Base-by-base conservation (phyloP, 805 yeast genomes). In the Candida odintsovae region DNA sequence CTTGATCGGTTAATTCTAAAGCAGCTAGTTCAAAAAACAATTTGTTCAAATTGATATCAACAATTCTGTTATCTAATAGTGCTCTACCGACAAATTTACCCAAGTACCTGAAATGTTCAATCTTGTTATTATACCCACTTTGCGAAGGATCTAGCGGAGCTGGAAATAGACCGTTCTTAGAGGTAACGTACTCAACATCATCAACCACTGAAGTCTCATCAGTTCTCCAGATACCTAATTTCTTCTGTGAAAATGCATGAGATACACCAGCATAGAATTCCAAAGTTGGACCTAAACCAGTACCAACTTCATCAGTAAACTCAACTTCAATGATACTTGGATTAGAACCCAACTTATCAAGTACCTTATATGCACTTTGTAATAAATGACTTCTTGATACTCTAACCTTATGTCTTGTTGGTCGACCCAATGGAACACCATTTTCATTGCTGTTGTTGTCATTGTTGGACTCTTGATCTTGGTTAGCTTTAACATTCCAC, bases 201-300 rank as follows among this genome's bases (percentile, higher is more conserved):
- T 46, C 46, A 23, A 59, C 59, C 45, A 65, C 64, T 18, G 64
- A 61, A 36, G 61, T 66, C 18, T 46, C 45, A 16, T 46, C 46
- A 15, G 40, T 36, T 54, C 95, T 74, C 98, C 98, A 92, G 69
- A 94, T 69, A 9, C 65, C 65, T 41, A 83, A 65, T 23, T 71
- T 72, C 43, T 72, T 74, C 52, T 69, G 73, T 1, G 84, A 69
- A 61, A 92, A 89, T 51, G 83, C 90, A 47, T 72, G 78, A 0
- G 97, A 89, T 2, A 87, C 89, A 15, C 74, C 70, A 0, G 97
- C 81, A 59, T 89, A 92, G 59, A 94, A 92, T 64, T 92, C 99
- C 52, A 90, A 70, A 0, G 99, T 92, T 4, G 99, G 99, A 0
- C 99, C 99, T 40, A 90, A 68, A 0, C 99, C 99, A 0, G 96